Evolutionary conservation across 306 rosid species (phyloP).

Genomic region (Styphnolobium japonicum): DNA sequence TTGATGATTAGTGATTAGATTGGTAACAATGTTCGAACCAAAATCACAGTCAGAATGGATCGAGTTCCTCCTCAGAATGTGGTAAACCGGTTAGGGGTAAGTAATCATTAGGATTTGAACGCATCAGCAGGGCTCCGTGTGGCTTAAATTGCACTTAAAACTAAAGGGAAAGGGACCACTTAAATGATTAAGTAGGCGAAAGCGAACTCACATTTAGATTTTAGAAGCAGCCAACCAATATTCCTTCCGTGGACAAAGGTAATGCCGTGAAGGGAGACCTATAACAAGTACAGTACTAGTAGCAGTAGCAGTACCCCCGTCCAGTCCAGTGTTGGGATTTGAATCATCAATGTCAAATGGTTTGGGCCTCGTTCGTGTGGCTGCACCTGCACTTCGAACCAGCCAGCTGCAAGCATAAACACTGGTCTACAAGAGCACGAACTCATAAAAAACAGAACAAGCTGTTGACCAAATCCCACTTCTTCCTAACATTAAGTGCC

Average conservation of each 20-base stretch:
- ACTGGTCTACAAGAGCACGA: background rate
- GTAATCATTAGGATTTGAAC: slow-evolving; percentile 22
- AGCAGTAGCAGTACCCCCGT: background rate
- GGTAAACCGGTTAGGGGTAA: background rate
- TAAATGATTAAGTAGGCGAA: background rate
- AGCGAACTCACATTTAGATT: slow-evolving; percentile 13
- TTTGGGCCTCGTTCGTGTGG: background rate
- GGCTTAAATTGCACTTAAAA: slow-evolving; percentile 30
- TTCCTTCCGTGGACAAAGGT: slow-evolving; percentile 9
- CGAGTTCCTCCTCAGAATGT: slow-evolving; percentile 14
- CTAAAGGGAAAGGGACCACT: slow-evolving; percentile 8
- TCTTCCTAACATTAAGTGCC: background rate
- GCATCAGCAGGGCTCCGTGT: background rate
- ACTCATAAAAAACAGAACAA: background rate
- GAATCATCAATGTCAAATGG: background rate
- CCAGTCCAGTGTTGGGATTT: background rate
- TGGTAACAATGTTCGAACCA: background rate
- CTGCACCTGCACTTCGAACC: slow-evolving; percentile 5
- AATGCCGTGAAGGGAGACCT: background rate
- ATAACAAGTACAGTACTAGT: background rate
- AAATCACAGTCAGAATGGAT: background rate
- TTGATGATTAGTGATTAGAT: slow-evolving; percentile 13
- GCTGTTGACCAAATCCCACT: background rate
- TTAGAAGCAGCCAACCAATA: background rate
- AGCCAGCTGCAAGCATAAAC: background rate